phyloP scores from a whole-genome alignment of 345 rosid genomes.

The Eucalyptus erythrocorys region DNA sequence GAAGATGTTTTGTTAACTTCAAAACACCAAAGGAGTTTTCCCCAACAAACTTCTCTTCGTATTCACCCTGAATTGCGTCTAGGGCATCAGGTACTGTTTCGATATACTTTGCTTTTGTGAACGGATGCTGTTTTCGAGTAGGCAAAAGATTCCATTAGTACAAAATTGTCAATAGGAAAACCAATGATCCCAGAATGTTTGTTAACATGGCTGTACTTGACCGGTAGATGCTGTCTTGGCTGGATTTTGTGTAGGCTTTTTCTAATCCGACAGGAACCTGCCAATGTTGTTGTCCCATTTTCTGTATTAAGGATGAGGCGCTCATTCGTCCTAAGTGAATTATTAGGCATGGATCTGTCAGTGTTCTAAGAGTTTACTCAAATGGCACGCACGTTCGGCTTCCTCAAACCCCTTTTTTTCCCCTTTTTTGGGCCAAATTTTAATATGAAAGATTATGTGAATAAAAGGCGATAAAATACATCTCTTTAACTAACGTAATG shows the following conservation, averaged over 20 bases:
- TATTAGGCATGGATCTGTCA: neutral
- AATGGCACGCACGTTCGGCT: neutral
- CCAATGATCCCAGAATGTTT: neutral
- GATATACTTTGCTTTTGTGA: neutral
- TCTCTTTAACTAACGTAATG: neutral
- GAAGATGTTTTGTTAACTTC: no score
- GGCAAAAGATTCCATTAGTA: neutral
- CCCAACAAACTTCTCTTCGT: no score
- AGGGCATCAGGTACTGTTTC: neutral
- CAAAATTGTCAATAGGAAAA: neutral
- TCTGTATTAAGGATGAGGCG: neutral
- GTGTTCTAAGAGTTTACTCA: neutral
- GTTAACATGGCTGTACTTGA: neutral
- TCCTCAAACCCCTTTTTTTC: no score
- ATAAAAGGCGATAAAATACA: neutral
- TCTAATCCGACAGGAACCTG: neutral
- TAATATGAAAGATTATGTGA: neutral
- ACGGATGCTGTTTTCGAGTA: neutral
- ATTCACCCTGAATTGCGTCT: neutral
- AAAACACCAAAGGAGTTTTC: no score
- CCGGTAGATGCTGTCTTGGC: neutral
- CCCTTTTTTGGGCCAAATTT: neutral
- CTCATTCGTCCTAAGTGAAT: neutral
- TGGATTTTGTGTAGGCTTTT: neutral
- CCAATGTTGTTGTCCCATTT: neutral